Evolutionary conservation across 176 grass and related monocot genomes (phyloP).

Genomic region (Aegilops bicornis): DNA sequence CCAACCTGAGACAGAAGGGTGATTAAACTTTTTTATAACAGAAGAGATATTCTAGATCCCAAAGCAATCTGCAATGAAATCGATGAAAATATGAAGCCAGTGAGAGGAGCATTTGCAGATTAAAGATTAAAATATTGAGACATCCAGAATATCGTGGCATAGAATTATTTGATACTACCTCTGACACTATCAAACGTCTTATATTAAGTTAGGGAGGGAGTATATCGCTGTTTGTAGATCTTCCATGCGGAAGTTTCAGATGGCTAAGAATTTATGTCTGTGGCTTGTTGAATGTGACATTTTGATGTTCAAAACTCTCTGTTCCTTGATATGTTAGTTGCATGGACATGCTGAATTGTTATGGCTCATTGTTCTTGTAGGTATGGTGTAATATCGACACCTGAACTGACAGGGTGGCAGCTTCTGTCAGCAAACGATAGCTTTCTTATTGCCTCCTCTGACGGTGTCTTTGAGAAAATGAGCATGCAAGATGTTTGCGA

Average conservation of each 20-base stretch:
- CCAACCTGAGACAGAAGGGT: neutral
- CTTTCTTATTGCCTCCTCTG: constrained; percentile 81
- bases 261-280: neutral
- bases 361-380: constrained; percentile 45
- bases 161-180: neutral
- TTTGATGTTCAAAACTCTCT: neutral
- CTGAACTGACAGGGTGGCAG: constrained; percentile 81
- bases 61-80: neutral
- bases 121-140: neutral
- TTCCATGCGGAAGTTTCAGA: neutral
- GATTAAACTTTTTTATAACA: neutral
- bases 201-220: too few relatives aligned
- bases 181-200: too few relatives aligned
- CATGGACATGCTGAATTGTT: constrained; percentile 21
- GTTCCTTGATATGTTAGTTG: constrained; percentile 23
- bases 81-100: neutral
- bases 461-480: constrained; percentile 89
- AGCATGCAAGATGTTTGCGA: constrained; percentile 90
- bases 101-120: neutral
- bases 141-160: neutral
- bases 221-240: neutral
- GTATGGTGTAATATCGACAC: constrained; percentile 89
- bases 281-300: neutral
- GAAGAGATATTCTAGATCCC: neutral
- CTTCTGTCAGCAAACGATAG: constrained; percentile 75